Percentiles rank a stretch among this genome's conserved stretches.
These are phyloP conservation scores for Jaminaea rosea DNA, from an alignment of 1,284 basidiomycete genomes.

Conservation along the genomic window DNA sequence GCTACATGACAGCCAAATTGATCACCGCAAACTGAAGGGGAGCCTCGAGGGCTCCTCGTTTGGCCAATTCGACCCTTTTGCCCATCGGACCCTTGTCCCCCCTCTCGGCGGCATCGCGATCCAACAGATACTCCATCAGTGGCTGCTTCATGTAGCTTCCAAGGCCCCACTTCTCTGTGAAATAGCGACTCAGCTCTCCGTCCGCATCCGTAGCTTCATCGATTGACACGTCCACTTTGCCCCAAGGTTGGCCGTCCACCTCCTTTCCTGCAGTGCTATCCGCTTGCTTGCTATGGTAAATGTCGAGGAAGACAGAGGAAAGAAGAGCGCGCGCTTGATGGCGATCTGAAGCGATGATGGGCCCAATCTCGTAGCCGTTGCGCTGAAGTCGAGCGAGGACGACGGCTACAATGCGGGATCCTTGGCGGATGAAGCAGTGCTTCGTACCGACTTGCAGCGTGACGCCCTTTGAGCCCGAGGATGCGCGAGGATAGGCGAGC, in stretches of 20 bases:
- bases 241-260: not conserved
- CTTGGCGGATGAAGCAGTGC: not conserved
- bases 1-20: not conserved
- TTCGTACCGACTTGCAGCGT: not conserved
- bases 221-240: no score
- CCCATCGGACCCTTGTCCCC: not conserved
- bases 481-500: not conserved
- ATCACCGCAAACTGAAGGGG: not conserved
- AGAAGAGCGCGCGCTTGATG: not conserved
- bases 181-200: not conserved
- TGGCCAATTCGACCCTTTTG: not conserved
- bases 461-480: not conserved
- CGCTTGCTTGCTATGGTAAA: not conserved
- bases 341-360: not conserved
- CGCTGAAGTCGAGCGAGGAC: not conserved
- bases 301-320: not conserved
- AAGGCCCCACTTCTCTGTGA: not conserved
- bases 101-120: not conserved
- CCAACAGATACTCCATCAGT: not conserved
- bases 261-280: not conserved
- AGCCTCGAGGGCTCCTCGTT: not conserved
- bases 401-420: not conserved
- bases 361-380: not conserved
- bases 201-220: not conserved
- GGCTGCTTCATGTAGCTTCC: not conserved